Conservation (phyloP, 1,284 basidiomycete genomes). For the Pseudozyma sp. region DNA sequence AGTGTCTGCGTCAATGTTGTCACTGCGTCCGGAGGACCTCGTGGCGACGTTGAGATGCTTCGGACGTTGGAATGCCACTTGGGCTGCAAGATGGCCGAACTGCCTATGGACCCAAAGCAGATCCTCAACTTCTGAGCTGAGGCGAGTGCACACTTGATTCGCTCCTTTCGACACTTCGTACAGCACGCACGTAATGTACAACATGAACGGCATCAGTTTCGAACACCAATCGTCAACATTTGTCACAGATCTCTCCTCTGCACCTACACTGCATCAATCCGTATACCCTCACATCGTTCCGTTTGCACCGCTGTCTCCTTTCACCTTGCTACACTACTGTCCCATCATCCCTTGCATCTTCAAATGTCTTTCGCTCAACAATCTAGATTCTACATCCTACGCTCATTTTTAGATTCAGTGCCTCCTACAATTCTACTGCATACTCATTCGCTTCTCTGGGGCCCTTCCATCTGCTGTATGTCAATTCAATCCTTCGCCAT, state of each 20-base stretch:
- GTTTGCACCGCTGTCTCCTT: background rate
- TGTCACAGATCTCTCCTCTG: background rate
- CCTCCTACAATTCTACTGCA: background rate
- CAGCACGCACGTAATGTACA: too few relatives aligned
- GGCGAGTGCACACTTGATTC: too few relatives aligned
- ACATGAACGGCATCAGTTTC: too few relatives aligned
- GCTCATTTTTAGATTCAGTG: background rate
- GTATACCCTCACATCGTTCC: slow-evolving; percentile 11
- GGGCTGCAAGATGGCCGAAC: slow-evolving; percentile 61
- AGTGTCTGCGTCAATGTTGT: slow-evolving; percentile 94
- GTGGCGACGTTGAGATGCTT: slow-evolving; percentile 89
- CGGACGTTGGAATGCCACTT: slow-evolving; percentile 87
- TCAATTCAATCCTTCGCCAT: too few relatives aligned
- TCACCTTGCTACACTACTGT: slow-evolving; percentile 1
- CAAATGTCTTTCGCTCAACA: background rate
- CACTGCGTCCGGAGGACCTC: slow-evolving; percentile 85
- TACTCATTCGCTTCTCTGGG: background rate
- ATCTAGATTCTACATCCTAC: background rate
- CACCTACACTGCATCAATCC: background rate
- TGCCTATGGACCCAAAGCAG: slow-evolving; percentile 58
- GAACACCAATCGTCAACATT: too few relatives aligned
- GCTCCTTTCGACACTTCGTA: too few relatives aligned
- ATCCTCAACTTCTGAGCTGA: slow-evolving; percentile 54
- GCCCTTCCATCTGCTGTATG: background rate
- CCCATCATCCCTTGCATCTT: background rate